phyloP scores from a whole-genome alignment of 257 asterid genomes.

The Jasminum sambac region DNA sequence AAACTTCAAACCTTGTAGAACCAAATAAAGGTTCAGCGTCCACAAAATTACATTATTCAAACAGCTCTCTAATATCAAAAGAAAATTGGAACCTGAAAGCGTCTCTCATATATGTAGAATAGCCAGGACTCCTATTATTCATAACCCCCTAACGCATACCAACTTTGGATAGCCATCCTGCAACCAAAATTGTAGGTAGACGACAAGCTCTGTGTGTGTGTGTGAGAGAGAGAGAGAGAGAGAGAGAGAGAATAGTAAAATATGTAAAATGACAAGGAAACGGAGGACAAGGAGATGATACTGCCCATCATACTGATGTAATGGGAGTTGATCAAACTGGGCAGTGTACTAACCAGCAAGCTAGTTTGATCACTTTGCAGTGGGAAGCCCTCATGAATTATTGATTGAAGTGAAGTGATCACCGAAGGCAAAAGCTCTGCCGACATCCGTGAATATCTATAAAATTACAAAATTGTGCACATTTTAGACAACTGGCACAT shows the following conservation, averaged over 20 bases:
- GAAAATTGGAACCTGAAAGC: constrained; percentile 1
- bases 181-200: constrained; percentile 10
- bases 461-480: constrained; percentile 27
- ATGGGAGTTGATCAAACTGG: constrained; percentile 3
- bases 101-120: constrained; percentile 1
- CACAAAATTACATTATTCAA: constrained; percentile 7
- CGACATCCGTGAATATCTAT: constrained; percentile 90
- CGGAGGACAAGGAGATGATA: constrained; percentile 20
- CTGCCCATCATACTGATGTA: constrained; percentile 12
- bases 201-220: too few relatives aligned
- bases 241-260: background rate
- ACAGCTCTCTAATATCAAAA: constrained; percentile 8
- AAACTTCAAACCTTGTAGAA: constrained; percentile 7
- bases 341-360: constrained; percentile 60
- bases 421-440: constrained; percentile 64
- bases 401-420: constrained; percentile 63
- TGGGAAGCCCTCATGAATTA: constrained; percentile 61
- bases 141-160: constrained; percentile 13
- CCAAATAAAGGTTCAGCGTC: background rate
- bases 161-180: constrained; percentile 10
- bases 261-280: background rate
- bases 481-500: constrained; percentile 17
- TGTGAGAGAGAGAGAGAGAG: background rate
- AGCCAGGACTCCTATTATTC: constrained; percentile 10
- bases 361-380: constrained; percentile 65